Percentiles rank a stretch among this genome's conserved stretches.
phyloP scores from a whole-genome alignment of 2,329 filamentous ascomycete genomes.

The Pestalotiopsis sp. region DNA sequence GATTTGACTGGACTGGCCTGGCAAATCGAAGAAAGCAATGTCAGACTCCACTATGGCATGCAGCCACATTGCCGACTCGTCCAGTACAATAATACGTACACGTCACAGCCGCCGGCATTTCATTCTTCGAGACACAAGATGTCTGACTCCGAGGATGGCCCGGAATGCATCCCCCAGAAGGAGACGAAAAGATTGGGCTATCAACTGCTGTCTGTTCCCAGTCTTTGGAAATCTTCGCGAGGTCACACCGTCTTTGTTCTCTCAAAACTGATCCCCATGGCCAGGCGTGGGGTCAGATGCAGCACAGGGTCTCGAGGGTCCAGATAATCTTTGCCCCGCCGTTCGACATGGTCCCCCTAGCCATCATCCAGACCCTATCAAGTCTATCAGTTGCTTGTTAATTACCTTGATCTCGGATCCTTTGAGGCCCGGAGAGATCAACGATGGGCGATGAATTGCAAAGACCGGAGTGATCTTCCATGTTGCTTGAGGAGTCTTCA shows the following conservation, averaged over 20 bases:
- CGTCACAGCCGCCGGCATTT: no score
- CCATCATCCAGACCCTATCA: background rate
- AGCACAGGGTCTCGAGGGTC: background rate
- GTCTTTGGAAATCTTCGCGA: no score
- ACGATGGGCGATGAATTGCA: background rate
- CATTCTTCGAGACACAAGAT: no score
- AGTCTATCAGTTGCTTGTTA: background rate
- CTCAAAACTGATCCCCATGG: background rate
- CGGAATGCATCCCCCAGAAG: no score
- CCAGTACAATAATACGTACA: background rate
- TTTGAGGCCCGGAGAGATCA: background rate
- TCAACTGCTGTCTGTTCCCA: no score
- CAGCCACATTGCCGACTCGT: background rate
- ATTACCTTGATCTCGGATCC: background rate
- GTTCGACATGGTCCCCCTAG: background rate
- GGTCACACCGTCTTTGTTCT: background rate
- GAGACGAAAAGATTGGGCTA: no score
- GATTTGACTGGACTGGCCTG: background rate
- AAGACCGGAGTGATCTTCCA: background rate
- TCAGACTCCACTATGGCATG: background rate
- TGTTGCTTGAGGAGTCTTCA: no score
- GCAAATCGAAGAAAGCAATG: background rate
- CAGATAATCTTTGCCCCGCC: background rate
- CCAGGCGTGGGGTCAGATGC: background rate
- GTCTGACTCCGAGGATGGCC: no score